Base-by-base conservation (phyloP, 768 basidiomycete species). In the Pleurotus tuoliensis region DNA sequence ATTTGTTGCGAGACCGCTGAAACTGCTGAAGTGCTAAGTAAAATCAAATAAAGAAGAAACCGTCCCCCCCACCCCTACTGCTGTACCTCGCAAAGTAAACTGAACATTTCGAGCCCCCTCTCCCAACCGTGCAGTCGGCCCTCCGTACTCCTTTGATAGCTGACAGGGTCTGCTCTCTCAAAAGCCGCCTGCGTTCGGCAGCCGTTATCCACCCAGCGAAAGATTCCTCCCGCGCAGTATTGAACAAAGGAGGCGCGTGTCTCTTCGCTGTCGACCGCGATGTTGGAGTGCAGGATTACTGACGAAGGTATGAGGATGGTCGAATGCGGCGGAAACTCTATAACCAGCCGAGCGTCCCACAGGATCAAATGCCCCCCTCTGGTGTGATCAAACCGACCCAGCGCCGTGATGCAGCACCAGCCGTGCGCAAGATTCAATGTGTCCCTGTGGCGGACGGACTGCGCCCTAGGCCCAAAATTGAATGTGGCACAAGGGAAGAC, bases 311-410 rank as follows among this genome's bases (percentile, higher is more conserved):
- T 62, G 20, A 69, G 44, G 18, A 71, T 64, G 2, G 59, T 59
- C 1, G 64, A 43, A 34, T 62, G 64, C 12, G 60, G 58, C 0
- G 64, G 66, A 40, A 68, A 71, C 47, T 66, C 65, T 5, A 68
- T 52, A 1, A 69, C 48, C 0, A 71, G 55, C 15, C 63, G 58
- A 0, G 68, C 44, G 20, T 69, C 67, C 61, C 65, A 67, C 0
- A 76, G 44, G 0, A 74, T 57, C 0, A 75, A 41, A 46, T 75
- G 72, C 1, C 72, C 72, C 7, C 73, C 68, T 22, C 47, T 61
- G 3, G 2, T 62, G 1, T 50, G 60, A 49, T 73, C 62, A 55
- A 67, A 75, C 1, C 49, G 8, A 0, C 73, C 73, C 0, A 67
- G 49, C 0, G 71, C 63, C 1, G 59, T 63, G 11, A 76, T 69